Evolutionary conservation across 2,329 filamentous ascomycete genomes (phyloP).

Genomic region (Beauveria rudraprayagi): DNA sequence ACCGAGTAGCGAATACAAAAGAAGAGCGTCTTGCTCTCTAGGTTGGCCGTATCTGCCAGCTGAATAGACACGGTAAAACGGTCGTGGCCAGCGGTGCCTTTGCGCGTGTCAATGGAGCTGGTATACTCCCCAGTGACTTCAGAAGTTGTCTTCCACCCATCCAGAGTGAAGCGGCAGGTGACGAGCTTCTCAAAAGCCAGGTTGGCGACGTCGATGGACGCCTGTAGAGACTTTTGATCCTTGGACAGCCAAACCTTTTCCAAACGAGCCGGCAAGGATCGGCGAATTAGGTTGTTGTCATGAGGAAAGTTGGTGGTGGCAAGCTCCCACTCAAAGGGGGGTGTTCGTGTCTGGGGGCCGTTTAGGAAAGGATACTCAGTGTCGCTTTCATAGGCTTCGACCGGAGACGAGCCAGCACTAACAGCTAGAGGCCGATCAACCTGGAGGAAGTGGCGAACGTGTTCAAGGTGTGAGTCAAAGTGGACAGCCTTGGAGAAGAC

Average conservation of each 20-base stretch:
- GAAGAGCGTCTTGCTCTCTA: conserved; percentile 87
- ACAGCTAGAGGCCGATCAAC: conserved; percentile 93
- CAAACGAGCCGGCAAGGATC: conserved; percentile 62
- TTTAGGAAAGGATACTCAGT: conserved; percentile 76
- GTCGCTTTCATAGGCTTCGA: conserved; percentile 80
- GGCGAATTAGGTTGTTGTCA: conserved; percentile 47
- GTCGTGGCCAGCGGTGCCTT: conserved; percentile 62
- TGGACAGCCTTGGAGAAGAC: conserved; percentile 97
- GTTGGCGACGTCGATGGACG: conserved; percentile 78
- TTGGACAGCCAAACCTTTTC: conserved; percentile 81
- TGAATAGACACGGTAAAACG: conserved; percentile 93
- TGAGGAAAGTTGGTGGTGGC: conserved; percentile 73
- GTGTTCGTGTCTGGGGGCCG: conserved; percentile 36
- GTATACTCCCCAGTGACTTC: conserved; percentile 87
- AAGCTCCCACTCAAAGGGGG: conserved; percentile 79
- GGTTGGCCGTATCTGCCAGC: conserved; percentile 79
- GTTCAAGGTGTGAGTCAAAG: conserved; percentile 93
- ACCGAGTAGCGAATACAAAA: conserved; percentile 86
- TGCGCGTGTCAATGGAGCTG: conserved; percentile 63
- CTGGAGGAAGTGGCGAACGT: conserved; percentile 91
- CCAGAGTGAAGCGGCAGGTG: conserved; percentile 87
- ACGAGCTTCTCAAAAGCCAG: conserved; percentile 83
- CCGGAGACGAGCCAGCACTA: conserved; percentile 86
- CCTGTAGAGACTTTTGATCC: conserved; percentile 81
- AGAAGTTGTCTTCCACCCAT: conserved; percentile 98